Conservation (phyloP, 495 filamentous ascomycete species). For the Penicillium paxilli region DNA sequence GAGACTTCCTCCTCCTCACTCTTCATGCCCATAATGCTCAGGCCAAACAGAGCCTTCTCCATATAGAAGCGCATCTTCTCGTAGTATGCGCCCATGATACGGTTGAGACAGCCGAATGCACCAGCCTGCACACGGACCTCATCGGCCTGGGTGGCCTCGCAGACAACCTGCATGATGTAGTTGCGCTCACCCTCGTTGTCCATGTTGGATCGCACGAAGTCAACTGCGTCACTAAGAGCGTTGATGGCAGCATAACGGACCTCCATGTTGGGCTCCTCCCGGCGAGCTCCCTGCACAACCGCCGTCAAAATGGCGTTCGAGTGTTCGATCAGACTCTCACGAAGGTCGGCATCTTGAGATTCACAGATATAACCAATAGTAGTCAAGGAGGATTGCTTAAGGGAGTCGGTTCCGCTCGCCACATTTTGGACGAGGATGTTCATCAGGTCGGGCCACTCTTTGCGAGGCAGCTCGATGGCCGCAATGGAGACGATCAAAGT, state of each 20-base stretch:
- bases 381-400: slow-evolving; percentile 91
- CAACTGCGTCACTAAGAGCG: slow-evolving; percentile 93
- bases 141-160: slow-evolving; percentile 91
- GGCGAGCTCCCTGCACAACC: slow-evolving; percentile 94
- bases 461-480: slow-evolving; percentile 86
- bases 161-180: slow-evolving; percentile 99
- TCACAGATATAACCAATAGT: slow-evolving; percentile 98
- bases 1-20: slow-evolving; percentile 95
- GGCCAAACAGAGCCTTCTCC: slow-evolving; percentile 97
- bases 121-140: slow-evolving; percentile 91
- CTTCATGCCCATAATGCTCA: slow-evolving; percentile 99
- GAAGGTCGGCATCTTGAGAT: slow-evolving; percentile 82
- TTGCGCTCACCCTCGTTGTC: slow-evolving; percentile 98
- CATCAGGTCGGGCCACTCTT: slow-evolving; percentile 97
- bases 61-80: slow-evolving; percentile 99
- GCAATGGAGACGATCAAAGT: slow-evolving; percentile 95
- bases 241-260: slow-evolving; percentile 90
- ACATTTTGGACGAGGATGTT: slow-evolving; percentile 84
- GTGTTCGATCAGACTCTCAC: slow-evolving; percentile 76
- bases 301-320: slow-evolving; percentile 98
- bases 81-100: slow-evolving; percentile 97
- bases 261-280: slow-evolving; percentile 88
- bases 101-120: slow-evolving; percentile 94
- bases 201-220: slow-evolving; percentile 97
- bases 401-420: slow-evolving; percentile 74